A percentile compares a stretch with the other conserved stretches of the same genome.
These are phyloP conservation scores for Sisymbrium irio DNA, from an alignment of 345 rosid genomes.

Conservation along the genomic window DNA sequence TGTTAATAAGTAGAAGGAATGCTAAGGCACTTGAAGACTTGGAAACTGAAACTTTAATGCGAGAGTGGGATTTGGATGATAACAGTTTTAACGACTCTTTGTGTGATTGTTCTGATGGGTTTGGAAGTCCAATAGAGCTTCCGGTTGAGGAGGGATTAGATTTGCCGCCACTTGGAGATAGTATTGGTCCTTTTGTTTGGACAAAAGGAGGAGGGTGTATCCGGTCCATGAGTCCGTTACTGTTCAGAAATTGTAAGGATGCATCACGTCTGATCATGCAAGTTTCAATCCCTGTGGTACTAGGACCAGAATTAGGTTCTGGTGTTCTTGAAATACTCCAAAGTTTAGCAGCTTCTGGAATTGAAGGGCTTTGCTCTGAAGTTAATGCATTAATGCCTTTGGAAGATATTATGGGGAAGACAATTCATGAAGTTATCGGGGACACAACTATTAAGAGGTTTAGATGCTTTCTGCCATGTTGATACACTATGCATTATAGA, in stretches of 20 bases:
- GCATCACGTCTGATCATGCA: slow-evolving; percentile 54
- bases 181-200: slow-evolving; percentile 44
- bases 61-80: slow-evolving; percentile 58
- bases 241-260: slow-evolving; percentile 47
- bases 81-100: slow-evolving; percentile 48
- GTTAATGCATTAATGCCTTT: slow-evolving; percentile 55
- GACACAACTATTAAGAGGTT: slow-evolving; percentile 43
- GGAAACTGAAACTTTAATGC: slow-evolving; percentile 69
- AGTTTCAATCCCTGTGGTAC: slow-evolving; percentile 56
- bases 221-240: slow-evolving; percentile 53
- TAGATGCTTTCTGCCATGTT: slow-evolving; percentile 16
- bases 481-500: slow-evolving; percentile 3
- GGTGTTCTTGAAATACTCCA: slow-evolving; percentile 42
- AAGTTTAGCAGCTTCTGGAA: slow-evolving; percentile 52
- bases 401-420: slow-evolving; percentile 64
- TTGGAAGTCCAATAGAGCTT: slow-evolving; percentile 82
- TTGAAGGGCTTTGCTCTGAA: slow-evolving; percentile 40
- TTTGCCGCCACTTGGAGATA: slow-evolving; percentile 49
- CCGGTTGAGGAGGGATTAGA: slow-evolving; percentile 34
- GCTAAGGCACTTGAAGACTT: slow-evolving; percentile 58
- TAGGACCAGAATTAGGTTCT: slow-evolving; percentile 59
- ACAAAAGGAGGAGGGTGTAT: slow-evolving; percentile 54
- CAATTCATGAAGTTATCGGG: slow-evolving; percentile 44
- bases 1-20: slow-evolving; percentile 47
- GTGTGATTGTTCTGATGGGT: slow-evolving; percentile 50